Percentiles rank a stretch among this genome's conserved stretches.
These are phyloP conservation scores for Micractinium sp. DNA, from an alignment of 139 green algal species.

Conservation along the genomic window DNA sequence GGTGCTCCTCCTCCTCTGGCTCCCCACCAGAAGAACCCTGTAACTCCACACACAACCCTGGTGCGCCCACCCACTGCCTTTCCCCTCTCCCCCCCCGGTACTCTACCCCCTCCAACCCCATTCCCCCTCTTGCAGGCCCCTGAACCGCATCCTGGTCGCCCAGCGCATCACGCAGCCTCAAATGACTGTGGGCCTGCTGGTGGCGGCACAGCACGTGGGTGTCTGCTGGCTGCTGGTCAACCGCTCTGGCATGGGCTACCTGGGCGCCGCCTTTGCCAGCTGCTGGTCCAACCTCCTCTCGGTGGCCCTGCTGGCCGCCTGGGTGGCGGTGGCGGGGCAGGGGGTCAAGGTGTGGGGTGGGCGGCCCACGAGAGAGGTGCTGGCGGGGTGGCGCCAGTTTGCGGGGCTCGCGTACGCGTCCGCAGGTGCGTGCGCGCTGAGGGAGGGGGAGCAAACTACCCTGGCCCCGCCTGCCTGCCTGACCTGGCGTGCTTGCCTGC, in stretches of 20 bases:
- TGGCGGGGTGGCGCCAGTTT: neutral
- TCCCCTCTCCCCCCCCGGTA: neutral
- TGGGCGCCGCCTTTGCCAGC: slow-evolving; percentile 43
- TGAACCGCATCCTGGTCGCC: slow-evolving; percentile 58
- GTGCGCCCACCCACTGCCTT: neutral
- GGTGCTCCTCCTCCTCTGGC: no score
- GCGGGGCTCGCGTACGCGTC: slow-evolving; percentile 8
- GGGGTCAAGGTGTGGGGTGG: slow-evolving; percentile 39
- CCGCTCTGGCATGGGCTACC: slow-evolving; percentile 36
- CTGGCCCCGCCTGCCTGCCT: no score
- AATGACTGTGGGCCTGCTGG: slow-evolving; percentile 44
- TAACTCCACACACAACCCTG: neutral
- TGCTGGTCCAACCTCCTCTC: slow-evolving; percentile 37
- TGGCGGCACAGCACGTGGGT: slow-evolving; percentile 50
- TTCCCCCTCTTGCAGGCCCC: slow-evolving; percentile 42
- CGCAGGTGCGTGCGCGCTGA: neutral
- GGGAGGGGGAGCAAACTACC: no score
- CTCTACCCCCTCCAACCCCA: neutral
- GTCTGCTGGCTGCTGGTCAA: slow-evolving; percentile 50
- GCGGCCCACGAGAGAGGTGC: slow-evolving; percentile 16
- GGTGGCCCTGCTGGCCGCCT: slow-evolving; percentile 34
- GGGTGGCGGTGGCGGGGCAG: slow-evolving; percentile 39
- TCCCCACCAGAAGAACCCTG: no score
- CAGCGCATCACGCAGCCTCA: slow-evolving; percentile 61
- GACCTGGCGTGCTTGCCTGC: no score